A percentile compares a stretch with the other conserved stretches of the same genome.
Conservation (phyloP, 2,329 filamentous ascomycete genomes). For the Claviceps sp. region DNA sequence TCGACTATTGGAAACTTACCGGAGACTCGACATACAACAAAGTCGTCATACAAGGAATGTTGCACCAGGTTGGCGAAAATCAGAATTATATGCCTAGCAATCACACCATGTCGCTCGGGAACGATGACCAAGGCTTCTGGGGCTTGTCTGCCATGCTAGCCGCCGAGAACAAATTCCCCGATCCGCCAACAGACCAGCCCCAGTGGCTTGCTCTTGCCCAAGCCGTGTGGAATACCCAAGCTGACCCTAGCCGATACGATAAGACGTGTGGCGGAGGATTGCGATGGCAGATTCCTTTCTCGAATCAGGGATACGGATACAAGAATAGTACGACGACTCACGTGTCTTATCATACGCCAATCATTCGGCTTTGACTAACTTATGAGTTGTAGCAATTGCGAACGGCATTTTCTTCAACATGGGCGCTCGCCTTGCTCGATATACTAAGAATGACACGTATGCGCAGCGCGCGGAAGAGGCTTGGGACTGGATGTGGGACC, state of each 20-base stretch:
- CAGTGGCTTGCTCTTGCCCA: conserved; percentile 54
- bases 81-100: conserved; percentile 48
- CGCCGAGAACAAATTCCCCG: conserved; percentile 49
- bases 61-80: conserved; percentile 44
- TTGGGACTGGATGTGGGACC: conserved; percentile 45
- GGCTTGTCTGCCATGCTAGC: conserved; percentile 54
- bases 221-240: conserved; percentile 54
- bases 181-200: conserved; percentile 38
- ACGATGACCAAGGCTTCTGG: conserved; percentile 63
- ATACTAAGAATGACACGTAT: conserved; percentile 55
- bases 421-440: conserved; percentile 56
- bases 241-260: conserved; percentile 47
- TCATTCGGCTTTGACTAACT: neutral
- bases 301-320: conserved; percentile 65
- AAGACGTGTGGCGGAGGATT: conserved; percentile 54
- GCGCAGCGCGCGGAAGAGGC: conserved; percentile 45
- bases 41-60: conserved; percentile 40
- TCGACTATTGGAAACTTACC: conserved; percentile 59
- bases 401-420: conserved; percentile 53
- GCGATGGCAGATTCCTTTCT: conserved; percentile 64
- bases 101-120: conserved; percentile 46
- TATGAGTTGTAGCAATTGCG: conserved; percentile 32
- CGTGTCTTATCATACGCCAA: neutral
- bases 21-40: conserved; percentile 51
- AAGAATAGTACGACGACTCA: conserved; percentile 44